Conservation (phyloP, 2,329 filamentous ascomycete genomes). For the Phaeosphaeriaceae sp. region DNA sequence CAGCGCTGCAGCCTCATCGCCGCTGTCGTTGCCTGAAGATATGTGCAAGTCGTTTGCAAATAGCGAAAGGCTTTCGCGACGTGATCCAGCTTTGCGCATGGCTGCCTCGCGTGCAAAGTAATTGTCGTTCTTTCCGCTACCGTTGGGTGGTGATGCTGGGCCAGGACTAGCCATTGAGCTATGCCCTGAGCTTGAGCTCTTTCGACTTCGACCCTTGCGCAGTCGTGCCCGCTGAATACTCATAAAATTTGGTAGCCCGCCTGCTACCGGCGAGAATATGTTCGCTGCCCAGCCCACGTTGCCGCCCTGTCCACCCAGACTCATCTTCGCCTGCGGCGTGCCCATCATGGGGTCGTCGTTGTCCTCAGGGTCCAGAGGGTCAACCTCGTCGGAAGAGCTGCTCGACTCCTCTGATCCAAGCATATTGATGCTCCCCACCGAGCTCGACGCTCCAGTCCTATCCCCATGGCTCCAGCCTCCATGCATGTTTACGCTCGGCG, state of each 20-base stretch:
- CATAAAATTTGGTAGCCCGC: constrained; percentile 75
- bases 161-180: constrained; percentile 73
- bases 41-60: constrained; percentile 90
- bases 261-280: constrained; percentile 65
- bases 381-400: constrained; percentile 66
- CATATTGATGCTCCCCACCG: constrained; percentile 80
- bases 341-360: constrained; percentile 76
- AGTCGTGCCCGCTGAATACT: constrained; percentile 75
- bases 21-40: constrained; percentile 78
- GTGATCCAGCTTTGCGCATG: constrained; percentile 61
- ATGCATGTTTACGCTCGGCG: constrained; percentile 65
- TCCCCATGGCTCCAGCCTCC: constrained; percentile 71
- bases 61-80: constrained; percentile 88
- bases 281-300: constrained; percentile 68
- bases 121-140: constrained; percentile 61
- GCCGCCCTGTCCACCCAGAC: constrained; percentile 49
- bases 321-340: constrained; percentile 79
- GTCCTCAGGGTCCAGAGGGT: constrained; percentile 58
- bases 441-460: constrained; percentile 68
- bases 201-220: constrained; percentile 66
- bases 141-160: constrained; percentile 78
- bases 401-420: constrained; percentile 81
- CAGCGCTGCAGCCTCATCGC: constrained; percentile 66
- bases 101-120: constrained; percentile 64
- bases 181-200: constrained; percentile 73